A percentile compares a stretch with the other conserved stretches of the same genome.
Conservation (phyloP, 2,329 filamentous ascomycete genomes). For the Fusarium sp. region DNA sequence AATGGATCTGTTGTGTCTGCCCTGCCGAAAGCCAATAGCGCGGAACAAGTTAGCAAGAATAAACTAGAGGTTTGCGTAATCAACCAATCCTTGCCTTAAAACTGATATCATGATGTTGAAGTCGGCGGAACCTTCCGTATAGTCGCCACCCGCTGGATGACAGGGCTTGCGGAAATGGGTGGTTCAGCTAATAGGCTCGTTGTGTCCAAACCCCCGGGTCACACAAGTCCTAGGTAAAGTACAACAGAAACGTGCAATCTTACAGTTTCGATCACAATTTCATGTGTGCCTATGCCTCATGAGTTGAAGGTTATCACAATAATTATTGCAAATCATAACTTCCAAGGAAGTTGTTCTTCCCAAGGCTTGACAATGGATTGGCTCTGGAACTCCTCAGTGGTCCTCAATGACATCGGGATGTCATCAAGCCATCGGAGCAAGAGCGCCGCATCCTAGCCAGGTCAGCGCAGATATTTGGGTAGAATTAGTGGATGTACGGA, state of each 20-base stretch:
- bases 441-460: slow-evolving; percentile 19
- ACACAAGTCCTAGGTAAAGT: background rate
- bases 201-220: background rate
- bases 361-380: slow-evolving; percentile 9
- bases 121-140: background rate
- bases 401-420: slow-evolving; percentile 34
- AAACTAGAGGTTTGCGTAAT: slow-evolving; percentile 3
- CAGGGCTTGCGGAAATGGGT: background rate
- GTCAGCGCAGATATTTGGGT: slow-evolving; percentile 1
- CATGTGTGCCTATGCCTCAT: background rate
- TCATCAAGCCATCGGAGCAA: slow-evolving; percentile 13
- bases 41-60: slow-evolving; percentile 3
- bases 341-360: slow-evolving; percentile 2
- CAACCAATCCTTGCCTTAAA: slow-evolving; percentile 3
- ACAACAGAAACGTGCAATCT: background rate
- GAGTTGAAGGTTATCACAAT: slow-evolving; percentile 4
- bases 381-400: slow-evolving; percentile 16
- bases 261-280: slow-evolving; percentile 5
- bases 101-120: slow-evolving; percentile 18
- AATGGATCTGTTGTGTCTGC: slow-evolving; percentile 4
- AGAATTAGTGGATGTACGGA: background rate
- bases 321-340: slow-evolving; percentile 2
- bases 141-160: background rate
- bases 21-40: slow-evolving; percentile 8
- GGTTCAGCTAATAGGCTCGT: background rate